Evolutionary conservation across 768 basidiomycete species (phyloP).

Genomic region (Mycena floridula): DNA sequence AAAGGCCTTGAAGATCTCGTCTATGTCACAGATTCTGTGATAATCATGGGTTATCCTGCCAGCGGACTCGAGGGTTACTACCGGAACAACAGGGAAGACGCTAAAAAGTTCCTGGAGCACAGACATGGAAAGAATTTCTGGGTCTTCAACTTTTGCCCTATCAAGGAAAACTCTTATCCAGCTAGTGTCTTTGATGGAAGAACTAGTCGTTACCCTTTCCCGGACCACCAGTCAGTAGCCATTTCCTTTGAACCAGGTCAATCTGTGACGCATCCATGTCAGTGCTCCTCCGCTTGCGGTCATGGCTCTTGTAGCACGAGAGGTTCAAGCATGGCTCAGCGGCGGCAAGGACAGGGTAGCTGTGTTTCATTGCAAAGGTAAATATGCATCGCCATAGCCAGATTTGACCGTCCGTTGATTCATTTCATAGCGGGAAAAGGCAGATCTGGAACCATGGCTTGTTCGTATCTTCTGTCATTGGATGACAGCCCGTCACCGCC

Average conservation of each 20-base stretch:
- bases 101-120: slow-evolving; percentile 65
- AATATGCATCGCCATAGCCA: background rate
- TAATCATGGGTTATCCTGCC: slow-evolving; percentile 85
- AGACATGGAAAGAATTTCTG: slow-evolving; percentile 75
- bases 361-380: slow-evolving; percentile 87
- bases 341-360: slow-evolving; percentile 62
- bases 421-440: slow-evolving; percentile 63
- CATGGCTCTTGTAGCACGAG: slow-evolving; percentile 65
- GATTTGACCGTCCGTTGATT: background rate
- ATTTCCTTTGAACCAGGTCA: background rate
- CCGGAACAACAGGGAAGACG: slow-evolving; percentile 72
- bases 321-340: slow-evolving; percentile 69
- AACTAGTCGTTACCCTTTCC: slow-evolving; percentile 83
- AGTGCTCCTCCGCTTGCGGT: slow-evolving; percentile 76
- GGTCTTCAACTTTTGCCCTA: slow-evolving; percentile 87
- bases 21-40: slow-evolving; percentile 68
- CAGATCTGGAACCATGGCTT: slow-evolving; percentile 81
- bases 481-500: slow-evolving; percentile 42
- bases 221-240: slow-evolving; percentile 76
- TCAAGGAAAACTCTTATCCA: slow-evolving; percentile 76
- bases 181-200: slow-evolving; percentile 61
- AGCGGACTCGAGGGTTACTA: slow-evolving; percentile 74
- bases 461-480: slow-evolving; percentile 70
- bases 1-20: slow-evolving; percentile 61
- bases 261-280: background rate